Base-by-base conservation (phyloP, 345 rosid genomes). In the Acer negundo region DNA sequence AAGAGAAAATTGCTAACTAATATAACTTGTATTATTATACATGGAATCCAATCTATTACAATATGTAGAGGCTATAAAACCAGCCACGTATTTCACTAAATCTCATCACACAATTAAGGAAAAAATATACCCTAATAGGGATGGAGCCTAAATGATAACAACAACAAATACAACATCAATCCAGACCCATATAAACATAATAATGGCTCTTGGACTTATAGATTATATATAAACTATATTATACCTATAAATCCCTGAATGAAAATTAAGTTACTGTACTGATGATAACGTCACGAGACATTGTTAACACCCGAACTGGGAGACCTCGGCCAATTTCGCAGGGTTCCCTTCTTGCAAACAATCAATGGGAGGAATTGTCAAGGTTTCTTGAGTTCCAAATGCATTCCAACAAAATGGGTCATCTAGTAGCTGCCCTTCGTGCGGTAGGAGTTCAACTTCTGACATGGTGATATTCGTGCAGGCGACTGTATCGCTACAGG, bases 371-470 rank as follows among this genome's bases (percentile, higher is more conserved):
- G 99, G 99, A 4, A 94, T 90, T 16, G 92, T 96, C 20, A 78
- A 63, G 1, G 99, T 93, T 82, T 92, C 98, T 73, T 96, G 89
- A 40, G 71, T 84, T 53, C 99, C 99, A 51, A 91, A 96, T 44
- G 99, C 97, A 58, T 96, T 96, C 99, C 99, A 96, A 46, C 99
- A 96, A 79, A 93, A 96, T 0, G 99, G 99, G 69, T 96, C 98
- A 12, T 94, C 99, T 0, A 94, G n/a, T n/a, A 96, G 75, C 73
- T 90, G 82, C 0, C 99, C 99, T 84, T 92, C 98, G 2, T 91
- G 79, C 0, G 99, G 99, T 0, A 96, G 86, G 17, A 96, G 94
- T 87, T 96, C 97, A 0, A 93, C 98, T 69, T 96, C 97, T 1
- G 98, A 88, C 85, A 96, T 85, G 8, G 91, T 88, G n/a, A 96